Percentiles rank a stretch among this genome's conserved stretches.
Evolutionary conservation across 2,329 filamentous ascomycete species (phyloP).

Genomic region (Talaromyces atroroseus): DNA sequence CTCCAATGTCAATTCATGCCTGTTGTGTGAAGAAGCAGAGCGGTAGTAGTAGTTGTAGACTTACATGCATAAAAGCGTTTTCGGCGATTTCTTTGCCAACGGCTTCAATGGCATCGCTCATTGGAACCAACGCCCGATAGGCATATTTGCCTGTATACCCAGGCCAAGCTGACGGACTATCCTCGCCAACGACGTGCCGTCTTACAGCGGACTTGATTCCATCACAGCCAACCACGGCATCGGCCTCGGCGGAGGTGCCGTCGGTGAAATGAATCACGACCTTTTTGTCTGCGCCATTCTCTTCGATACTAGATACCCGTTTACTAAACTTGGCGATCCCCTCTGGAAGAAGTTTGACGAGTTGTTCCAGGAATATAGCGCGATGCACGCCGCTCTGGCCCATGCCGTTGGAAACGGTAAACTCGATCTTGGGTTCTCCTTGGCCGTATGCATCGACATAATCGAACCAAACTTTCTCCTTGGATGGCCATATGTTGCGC

Average conservation of each 20-base stretch:
- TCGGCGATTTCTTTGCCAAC: slow-evolving; percentile 13
- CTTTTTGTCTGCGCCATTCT: slow-evolving; percentile 2
- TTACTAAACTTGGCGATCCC: slow-evolving; percentile 6
- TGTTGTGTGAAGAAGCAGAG: slow-evolving; percentile 22
- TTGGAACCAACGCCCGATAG: slow-evolving; percentile 23
- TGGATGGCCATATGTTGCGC: slow-evolving; percentile 6
- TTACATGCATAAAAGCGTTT: slow-evolving; percentile 16
- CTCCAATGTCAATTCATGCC: slow-evolving; percentile 16
- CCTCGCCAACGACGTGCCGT: slow-evolving; percentile 10
- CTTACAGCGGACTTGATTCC: slow-evolving; percentile 21
- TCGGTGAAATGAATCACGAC: slow-evolving; percentile 14
- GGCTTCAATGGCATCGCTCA: slow-evolving; percentile 17
- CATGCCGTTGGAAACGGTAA: background rate
- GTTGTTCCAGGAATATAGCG: slow-evolving; percentile 12
- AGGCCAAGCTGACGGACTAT: slow-evolving; percentile 10
- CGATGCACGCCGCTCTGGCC: slow-evolving; percentile 12
- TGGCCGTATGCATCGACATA: slow-evolving; percentile 4
- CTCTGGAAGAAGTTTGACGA: slow-evolving; percentile 10
- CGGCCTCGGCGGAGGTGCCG: slow-evolving; percentile 15
- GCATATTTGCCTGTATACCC: slow-evolving; percentile 23
- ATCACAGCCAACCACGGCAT: slow-evolving; percentile 22
- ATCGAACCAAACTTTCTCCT: slow-evolving; percentile 7
- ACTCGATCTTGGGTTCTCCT: background rate
- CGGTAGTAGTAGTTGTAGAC: slow-evolving; percentile 21
- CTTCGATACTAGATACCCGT: background rate